phyloP scores from a whole-genome alignment of 164 flowering plant species.

The Dillenia suffruticosa region DNA sequence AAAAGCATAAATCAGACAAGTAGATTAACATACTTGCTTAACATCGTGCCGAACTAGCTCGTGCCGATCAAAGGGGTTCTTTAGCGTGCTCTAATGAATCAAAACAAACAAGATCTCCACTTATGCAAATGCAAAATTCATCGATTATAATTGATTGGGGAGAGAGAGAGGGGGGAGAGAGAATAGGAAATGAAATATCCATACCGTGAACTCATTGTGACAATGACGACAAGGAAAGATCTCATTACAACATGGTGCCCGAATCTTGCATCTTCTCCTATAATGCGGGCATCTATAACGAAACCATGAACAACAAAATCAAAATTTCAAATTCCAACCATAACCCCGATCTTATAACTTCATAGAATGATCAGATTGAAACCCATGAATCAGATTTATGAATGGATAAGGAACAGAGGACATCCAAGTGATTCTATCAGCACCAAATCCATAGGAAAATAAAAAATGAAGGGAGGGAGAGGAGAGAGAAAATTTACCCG shows the following conservation, averaged over 20 bases:
- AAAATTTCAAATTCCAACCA: background rate
- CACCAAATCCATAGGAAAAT: background rate
- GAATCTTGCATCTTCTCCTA: conserved; percentile 78
- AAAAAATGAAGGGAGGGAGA: background rate
- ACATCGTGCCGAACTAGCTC: conserved; percentile 75
- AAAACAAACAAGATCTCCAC: conserved; percentile 5
- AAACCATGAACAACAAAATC: background rate
- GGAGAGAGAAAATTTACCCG: conserved; percentile 36
- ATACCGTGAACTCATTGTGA: conserved; percentile 83
- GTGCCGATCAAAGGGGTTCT: conserved; percentile 53
- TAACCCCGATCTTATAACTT: background rate
- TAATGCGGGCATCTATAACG: conserved; percentile 71
- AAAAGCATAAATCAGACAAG: background rate
- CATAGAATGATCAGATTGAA: background rate
- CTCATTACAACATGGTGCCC: conserved; percentile 94
- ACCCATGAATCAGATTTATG: background rate
- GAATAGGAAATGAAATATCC: background rate
- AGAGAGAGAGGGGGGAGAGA: background rate
- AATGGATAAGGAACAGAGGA: background rate
- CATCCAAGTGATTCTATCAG: background rate
- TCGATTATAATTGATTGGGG: too few relatives aligned
- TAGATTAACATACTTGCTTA: conserved; percentile 48
- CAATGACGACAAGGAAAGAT: conserved; percentile 88
- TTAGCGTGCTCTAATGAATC: conserved; percentile 42
- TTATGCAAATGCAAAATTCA: background rate